A percentile compares a stretch with the other conserved stretches of the same genome.
phyloP scores from a whole-genome alignment of 2,329 filamentous ascomycete genomes.

The Aspergillus glaucus region DNA sequence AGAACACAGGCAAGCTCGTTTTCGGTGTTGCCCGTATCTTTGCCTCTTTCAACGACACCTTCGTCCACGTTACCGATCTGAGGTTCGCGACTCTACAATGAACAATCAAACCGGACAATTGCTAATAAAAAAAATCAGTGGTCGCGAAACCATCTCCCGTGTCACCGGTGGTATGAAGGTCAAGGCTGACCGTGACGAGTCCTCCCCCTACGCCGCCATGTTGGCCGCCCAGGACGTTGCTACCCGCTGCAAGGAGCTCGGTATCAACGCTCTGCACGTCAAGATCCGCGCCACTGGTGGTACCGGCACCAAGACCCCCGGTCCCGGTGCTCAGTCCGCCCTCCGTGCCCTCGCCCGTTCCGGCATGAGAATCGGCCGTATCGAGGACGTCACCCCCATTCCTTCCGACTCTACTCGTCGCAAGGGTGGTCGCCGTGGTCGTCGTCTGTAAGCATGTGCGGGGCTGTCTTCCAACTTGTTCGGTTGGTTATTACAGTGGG shows the following conservation, averaged over 20 bases:
- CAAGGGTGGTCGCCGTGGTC: slow-evolving; percentile 99
- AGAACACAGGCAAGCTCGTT: slow-evolving; percentile 74
- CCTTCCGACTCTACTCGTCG: slow-evolving; percentile 98
- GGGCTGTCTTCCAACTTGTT: slow-evolving; percentile 22
- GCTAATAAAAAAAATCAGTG: slow-evolving; percentile 50
- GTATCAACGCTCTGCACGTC: slow-evolving; percentile 96
- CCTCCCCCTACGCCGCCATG: slow-evolving; percentile 99
- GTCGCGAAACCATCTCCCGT: slow-evolving; percentile 99
- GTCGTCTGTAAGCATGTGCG: slow-evolving; percentile 77
- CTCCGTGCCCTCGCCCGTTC: slow-evolving; percentile 98
- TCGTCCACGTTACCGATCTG: slow-evolving; percentile 99
- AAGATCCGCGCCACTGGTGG: slow-evolving; percentile 99
- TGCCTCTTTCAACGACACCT: slow-evolving; percentile 88
- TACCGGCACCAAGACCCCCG: slow-evolving; percentile 99
- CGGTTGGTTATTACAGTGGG: slow-evolving; percentile 7
- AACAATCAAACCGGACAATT: no score
- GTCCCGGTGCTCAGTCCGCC: slow-evolving; percentile 96
- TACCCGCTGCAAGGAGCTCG: slow-evolving; percentile 77
- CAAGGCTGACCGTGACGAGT: slow-evolving; percentile 99
- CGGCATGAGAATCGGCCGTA: slow-evolving; percentile 99
- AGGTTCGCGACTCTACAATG: slow-evolving; percentile 49
- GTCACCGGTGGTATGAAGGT: slow-evolving; percentile 99
- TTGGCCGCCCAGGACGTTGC: slow-evolving; percentile 99
- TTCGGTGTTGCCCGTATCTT: slow-evolving; percentile 98
- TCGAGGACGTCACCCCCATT: slow-evolving; percentile 98